Percentiles rank a stretch among this genome's conserved stretches.
phyloP scores from a whole-genome alignment of 352 stramenopile species.

The Pythium coloratum region DNA sequence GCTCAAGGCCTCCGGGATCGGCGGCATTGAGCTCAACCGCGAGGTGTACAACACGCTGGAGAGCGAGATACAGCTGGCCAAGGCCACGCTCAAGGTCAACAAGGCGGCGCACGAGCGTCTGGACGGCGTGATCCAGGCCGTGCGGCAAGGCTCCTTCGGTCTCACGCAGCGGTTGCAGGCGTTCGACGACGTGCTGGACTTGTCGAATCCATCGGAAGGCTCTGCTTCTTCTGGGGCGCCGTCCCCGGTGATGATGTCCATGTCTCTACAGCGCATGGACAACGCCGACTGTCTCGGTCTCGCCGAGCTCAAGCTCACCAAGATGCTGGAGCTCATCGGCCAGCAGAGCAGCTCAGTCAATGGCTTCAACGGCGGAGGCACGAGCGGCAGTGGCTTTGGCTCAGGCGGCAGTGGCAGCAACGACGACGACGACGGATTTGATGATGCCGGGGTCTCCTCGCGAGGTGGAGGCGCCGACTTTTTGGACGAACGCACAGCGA shows the following conservation, averaged over 20 bases:
- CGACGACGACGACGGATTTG: slow-evolving; percentile 30
- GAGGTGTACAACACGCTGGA: slow-evolving; percentile 83
- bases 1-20: slow-evolving; percentile 77
- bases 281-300: slow-evolving; percentile 55
- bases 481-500: slow-evolving; percentile 49
- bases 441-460: slow-evolving; percentile 21
- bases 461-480: slow-evolving; percentile 33
- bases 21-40: slow-evolving; percentile 73
- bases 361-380: slow-evolving; percentile 45
- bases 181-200: slow-evolving; percentile 75
- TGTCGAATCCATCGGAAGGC: slow-evolving; percentile 9
- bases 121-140: slow-evolving; percentile 68
- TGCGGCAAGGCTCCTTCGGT: slow-evolving; percentile 73
- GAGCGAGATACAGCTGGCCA: slow-evolving; percentile 72
- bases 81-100: slow-evolving; percentile 73
- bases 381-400: slow-evolving; percentile 32
- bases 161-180: slow-evolving; percentile 61
- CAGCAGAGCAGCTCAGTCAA: slow-evolving; percentile 65
- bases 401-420: slow-evolving; percentile 28
- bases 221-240: neutral
- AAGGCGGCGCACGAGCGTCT: slow-evolving; percentile 75
- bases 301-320: slow-evolving; percentile 74
- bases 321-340: slow-evolving; percentile 76
- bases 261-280: slow-evolving; percentile 36
- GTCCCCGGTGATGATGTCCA: slow-evolving; percentile 2